Conservation (phyloP, 2,329 filamentous ascomycete species). For the Fusarium sp. region DNA sequence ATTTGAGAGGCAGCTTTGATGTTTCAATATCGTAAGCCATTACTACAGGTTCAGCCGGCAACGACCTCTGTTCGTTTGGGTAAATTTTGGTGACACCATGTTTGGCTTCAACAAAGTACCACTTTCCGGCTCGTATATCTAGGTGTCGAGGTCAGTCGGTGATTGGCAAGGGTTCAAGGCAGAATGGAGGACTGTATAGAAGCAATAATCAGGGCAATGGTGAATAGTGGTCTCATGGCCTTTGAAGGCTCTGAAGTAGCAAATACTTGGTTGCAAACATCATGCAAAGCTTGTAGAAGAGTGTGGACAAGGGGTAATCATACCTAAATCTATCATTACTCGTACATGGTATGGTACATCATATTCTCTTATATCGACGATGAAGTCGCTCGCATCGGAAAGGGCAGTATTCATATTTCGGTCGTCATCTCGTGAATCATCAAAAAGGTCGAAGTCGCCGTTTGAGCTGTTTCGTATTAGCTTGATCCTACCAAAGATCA, state of each 20-base stretch:
- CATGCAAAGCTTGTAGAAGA: constrained; percentile 57
- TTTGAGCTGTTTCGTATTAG: constrained; percentile 60
- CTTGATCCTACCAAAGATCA: background rate
- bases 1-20: constrained; percentile 93
- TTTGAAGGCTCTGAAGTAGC: constrained; percentile 98
- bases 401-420: constrained; percentile 77
- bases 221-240: constrained; percentile 97
- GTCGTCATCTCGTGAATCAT: constrained; percentile 83
- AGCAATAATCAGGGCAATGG: constrained; percentile 78
- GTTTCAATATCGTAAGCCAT: constrained; percentile 99
- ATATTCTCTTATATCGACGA: constrained; percentile 98
- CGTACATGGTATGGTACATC: constrained; percentile 99
- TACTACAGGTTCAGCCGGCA: constrained; percentile 94
- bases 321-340: constrained; percentile 94
- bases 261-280: constrained; percentile 99
- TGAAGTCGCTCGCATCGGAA: constrained; percentile 92
- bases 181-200: background rate
- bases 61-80: constrained; percentile 85
- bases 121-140: constrained; percentile 96
- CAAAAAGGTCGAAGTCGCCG: constrained; percentile 93
- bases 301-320: constrained; percentile 6
- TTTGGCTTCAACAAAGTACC: constrained; percentile 95
- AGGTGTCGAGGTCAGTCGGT: constrained; percentile 11
- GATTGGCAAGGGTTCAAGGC: background rate
- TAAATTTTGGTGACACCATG: constrained; percentile 86